Percentiles rank a stretch among this genome's conserved stretches.
Conservation (phyloP, 176 grass and related monocot genomes). For the Musa schizocarpa region DNA sequence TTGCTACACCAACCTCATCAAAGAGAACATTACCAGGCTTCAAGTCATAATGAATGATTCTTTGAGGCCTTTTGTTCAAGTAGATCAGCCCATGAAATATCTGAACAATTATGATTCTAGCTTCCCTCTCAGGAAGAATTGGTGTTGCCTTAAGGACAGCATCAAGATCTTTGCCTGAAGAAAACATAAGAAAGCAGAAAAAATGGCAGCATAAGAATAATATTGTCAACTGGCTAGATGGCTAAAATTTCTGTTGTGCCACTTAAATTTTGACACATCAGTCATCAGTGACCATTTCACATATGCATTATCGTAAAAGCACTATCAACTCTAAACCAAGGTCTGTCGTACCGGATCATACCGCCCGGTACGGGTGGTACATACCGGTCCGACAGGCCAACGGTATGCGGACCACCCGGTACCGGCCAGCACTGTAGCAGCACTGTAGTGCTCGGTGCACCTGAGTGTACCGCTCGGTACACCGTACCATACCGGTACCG, state of each 20-base stretch:
- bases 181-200: conserved; percentile 23
- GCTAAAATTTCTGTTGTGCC: not conserved
- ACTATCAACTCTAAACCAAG: too few relatives aligned
- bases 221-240: not conserved
- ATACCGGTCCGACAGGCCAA: too few relatives aligned
- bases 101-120: conserved; percentile 97
- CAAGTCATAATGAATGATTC: conserved; percentile 96
- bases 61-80: conserved; percentile 95
- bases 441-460: too few relatives aligned
- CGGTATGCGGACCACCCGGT: too few relatives aligned
- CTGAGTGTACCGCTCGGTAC: too few relatives aligned
- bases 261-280: not conserved
- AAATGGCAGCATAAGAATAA: conserved; percentile 25
- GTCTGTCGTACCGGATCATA: too few relatives aligned
- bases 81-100: conserved; percentile 98
- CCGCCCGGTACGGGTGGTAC: too few relatives aligned
- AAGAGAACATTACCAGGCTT: conserved; percentile 99
- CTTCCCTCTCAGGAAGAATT: conserved; percentile 96
- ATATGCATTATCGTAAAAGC: too few relatives aligned
- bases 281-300: too few relatives aligned
- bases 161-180: conserved; percentile 95
- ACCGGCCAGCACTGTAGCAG: too few relatives aligned
- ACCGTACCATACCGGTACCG: too few relatives aligned
- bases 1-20: conserved; percentile 84
- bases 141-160: conserved; percentile 91